Evolutionary conservation across 306 rosid genomes (phyloP), one percentile per base, ranked within the genome.

Genomic region (Potentilla sterilis): DNA sequence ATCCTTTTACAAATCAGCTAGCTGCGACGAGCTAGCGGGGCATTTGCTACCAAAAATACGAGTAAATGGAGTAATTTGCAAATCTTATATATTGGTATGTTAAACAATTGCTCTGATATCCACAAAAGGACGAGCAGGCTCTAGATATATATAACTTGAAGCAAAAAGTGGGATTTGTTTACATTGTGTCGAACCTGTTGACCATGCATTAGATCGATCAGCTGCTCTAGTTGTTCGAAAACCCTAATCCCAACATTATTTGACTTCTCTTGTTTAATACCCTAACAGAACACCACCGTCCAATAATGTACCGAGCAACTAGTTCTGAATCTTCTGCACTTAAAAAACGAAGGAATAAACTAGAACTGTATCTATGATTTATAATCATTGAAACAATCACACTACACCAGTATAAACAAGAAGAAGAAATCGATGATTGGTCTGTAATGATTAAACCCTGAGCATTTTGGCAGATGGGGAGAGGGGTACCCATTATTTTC

Each of bases 381-480:
- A 55, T 61, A 74, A 74, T 74, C 70, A 74, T 74, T 74, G 61
- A 32, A 46, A 34, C 40, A 74, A 18, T 44, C 66, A 18, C 47
- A 28, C 38, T 16, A 49, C 67, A 61, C 41, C n/a, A 28, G n/a
- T 61, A 18, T 65, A 37, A 32, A 46, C 21, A 74, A 44, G 18
- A 61, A 24, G 40, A 41, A 59, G 58, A 7, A 7, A 54, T 21
- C 13, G 47, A 74, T 61, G 61, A 61, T 74, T 34, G 61, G 40
- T 12, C 22, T 74, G 19, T 48, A 61, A 74, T 74, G 78, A 74
- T 74, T 74, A 73, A 37, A 65, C 22, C 6, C 9, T 44, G 57
- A 74, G 70, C 78, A 74, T 34, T 61, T 74, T 46, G 59, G 58
- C 78, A 44, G 46, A 74, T 44, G 78, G 61, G 44, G 28, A 28